phyloP scores from a whole-genome alignment of 441 rosid species.

The Croton setiger region DNA sequence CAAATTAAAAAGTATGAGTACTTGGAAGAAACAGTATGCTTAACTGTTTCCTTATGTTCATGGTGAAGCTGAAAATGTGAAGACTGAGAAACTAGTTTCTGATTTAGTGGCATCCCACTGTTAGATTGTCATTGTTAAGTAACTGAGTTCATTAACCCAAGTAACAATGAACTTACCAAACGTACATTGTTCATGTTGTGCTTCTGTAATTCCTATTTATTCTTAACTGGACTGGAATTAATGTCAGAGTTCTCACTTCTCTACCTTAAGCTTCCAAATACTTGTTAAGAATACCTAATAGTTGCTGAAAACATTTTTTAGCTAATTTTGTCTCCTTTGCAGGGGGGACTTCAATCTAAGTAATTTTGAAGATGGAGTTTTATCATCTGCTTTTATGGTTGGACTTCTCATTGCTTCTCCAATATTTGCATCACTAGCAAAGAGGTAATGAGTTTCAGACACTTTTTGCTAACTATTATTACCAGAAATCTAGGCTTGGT shows the following conservation, averaged over 20 bases:
- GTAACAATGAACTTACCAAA: neutral
- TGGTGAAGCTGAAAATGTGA: neutral
- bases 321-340: neutral
- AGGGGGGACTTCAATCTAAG: slow-evolving; percentile 83
- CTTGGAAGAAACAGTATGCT: neutral
- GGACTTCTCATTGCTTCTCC: slow-evolving; percentile 95
- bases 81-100: neutral
- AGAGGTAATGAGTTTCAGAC: slow-evolving; percentile 46
- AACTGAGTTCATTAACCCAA: neutral
- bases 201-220: neutral
- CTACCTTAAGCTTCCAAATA: neutral
- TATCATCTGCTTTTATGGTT: slow-evolving; percentile 97
- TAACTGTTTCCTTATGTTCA: neutral
- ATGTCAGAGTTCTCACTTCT: neutral
- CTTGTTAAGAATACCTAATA: neutral
- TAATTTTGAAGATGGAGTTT: slow-evolving; percentile 86
- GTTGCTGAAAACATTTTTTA: neutral
- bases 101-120: neutral
- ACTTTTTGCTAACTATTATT: neutral
- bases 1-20: neutral
- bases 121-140: neutral
- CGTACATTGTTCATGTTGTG: neutral
- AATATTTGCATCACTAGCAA: slow-evolving; percentile 81
- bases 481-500: neutral
- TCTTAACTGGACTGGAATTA: neutral